A percentile compares a stretch with the other conserved stretches of the same genome.
phyloP scores from a whole-genome alignment of 2,329 filamentous ascomycete genomes.

The Fusarium nurragi region DNA sequence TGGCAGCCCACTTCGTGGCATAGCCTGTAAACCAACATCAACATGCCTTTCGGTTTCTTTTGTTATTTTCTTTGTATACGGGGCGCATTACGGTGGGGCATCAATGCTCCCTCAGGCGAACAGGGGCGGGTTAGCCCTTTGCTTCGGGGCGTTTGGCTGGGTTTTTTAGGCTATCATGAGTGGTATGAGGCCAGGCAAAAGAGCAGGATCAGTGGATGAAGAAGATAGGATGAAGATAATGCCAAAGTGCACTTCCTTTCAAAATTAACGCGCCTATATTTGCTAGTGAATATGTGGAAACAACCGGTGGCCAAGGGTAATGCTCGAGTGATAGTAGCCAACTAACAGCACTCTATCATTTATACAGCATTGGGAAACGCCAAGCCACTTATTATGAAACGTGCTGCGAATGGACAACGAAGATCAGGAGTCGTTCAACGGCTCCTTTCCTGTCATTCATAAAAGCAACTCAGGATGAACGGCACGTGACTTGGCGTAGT shows the following conservation, averaged over 20 bases:
- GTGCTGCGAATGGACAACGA: background rate
- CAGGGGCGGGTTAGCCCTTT: conserved; percentile 31
- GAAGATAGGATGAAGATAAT: conserved; percentile 40
- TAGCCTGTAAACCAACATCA: conserved; percentile 43
- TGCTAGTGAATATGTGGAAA: background rate
- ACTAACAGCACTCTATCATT: background rate
- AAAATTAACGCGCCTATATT: background rate
- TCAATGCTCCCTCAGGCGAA: conserved; percentile 38
- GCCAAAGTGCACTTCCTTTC: conserved; percentile 39
- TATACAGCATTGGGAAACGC: background rate
- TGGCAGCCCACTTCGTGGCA: conserved; percentile 30
- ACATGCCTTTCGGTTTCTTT: conserved; percentile 40
- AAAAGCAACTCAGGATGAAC: background rate
- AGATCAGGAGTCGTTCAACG: background rate
- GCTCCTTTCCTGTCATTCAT: background rate
- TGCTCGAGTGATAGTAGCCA: background rate
- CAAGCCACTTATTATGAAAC: background rate
- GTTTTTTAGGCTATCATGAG: conserved; percentile 43
- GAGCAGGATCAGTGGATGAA: conserved; percentile 34
- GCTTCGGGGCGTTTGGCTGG: conserved; percentile 42
- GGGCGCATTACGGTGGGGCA: conserved; percentile 41
- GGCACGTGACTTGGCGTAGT: conserved; percentile 19
- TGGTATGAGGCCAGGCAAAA: conserved; percentile 41
- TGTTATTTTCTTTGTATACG: conserved; percentile 41
- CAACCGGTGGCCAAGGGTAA: background rate